Evolutionary conservation across 192 early-diverging fungal species (phyloP).

Genomic region (Backusella tuberculispora): DNA sequence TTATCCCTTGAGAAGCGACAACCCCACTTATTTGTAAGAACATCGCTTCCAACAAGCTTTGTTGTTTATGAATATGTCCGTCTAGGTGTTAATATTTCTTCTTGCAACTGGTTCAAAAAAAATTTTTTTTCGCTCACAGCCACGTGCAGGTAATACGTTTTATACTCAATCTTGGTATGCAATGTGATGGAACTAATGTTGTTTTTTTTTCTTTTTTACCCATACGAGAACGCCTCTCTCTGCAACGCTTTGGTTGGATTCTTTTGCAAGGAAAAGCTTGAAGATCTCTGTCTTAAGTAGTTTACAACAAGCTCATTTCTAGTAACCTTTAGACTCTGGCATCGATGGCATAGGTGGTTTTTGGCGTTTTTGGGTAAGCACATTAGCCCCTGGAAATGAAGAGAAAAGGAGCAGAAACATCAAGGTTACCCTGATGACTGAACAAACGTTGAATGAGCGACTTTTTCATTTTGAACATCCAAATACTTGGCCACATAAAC

Average conservation of each 20-base stretch:
- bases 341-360: slow-evolving; percentile 4
- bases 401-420: slow-evolving; percentile 9
- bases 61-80: slow-evolving; percentile 8
- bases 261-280: slow-evolving; percentile 13
- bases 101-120: slow-evolving; percentile 9
- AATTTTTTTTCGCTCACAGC: neutral
- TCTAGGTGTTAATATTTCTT: slow-evolving; percentile 12
- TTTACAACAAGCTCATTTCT: slow-evolving; percentile 10
- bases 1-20: slow-evolving; percentile 10
- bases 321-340: slow-evolving; percentile 9
- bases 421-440: slow-evolving; percentile 11
- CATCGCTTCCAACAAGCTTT: slow-evolving; percentile 11
- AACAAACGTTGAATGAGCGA: slow-evolving; percentile 11
- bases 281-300: slow-evolving; percentile 10
- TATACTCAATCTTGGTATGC: too few species aligned
- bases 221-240: slow-evolving; percentile 8
- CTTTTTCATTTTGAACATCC: slow-evolving; percentile 14
- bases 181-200: neutral
- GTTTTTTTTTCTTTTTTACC: slow-evolving; percentile 1
- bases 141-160: slow-evolving; percentile 1
- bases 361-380: slow-evolving; percentile 11
- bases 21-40: slow-evolving; percentile 7
- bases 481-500: neutral
- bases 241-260: slow-evolving; percentile 11
- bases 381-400: slow-evolving; percentile 9